phyloP scores from a whole-genome alignment of 192 early-diverging fungal genomes.

The Haplosporangium gracile region DNA sequence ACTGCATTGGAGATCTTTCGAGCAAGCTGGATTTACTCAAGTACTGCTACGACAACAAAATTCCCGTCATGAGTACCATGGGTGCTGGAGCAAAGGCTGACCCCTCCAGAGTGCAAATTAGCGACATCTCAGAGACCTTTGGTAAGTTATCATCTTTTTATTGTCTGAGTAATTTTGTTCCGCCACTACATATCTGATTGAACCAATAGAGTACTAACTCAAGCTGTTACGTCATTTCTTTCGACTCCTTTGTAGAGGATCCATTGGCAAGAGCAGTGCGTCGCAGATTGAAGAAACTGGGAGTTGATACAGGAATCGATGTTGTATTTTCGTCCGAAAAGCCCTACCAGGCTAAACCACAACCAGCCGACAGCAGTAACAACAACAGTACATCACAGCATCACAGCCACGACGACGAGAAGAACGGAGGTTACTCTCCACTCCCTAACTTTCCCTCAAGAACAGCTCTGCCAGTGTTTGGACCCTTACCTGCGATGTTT shows the following conservation, averaged over 20 bases:
- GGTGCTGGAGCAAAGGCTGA: slow-evolving; percentile 97
- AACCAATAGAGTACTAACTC: too few relatives aligned
- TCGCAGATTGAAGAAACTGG: slow-evolving; percentile 73
- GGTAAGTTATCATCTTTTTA: slow-evolving; percentile 54
- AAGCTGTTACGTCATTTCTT: not conserved
- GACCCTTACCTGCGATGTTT: slow-evolving; percentile 95
- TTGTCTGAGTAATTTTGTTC: not conserved
- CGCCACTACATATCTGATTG: not conserved
- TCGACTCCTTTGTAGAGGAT: slow-evolving; percentile 72
- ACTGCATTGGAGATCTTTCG: slow-evolving; percentile 95
- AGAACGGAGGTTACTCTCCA: slow-evolving; percentile 81
- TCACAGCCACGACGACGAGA: slow-evolving; percentile 79
- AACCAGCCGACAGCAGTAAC: not conserved
- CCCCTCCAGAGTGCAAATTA: slow-evolving; percentile 94
- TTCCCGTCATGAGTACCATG: slow-evolving; percentile 93
- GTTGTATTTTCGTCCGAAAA: slow-evolving; percentile 97
- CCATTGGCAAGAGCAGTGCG: slow-evolving; percentile 91
- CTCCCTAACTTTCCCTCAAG: slow-evolving; percentile 89
- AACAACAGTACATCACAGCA: not conserved
- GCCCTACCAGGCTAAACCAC: slow-evolving; percentile 81
- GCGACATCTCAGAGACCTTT: slow-evolving; percentile 93
- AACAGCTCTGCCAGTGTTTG: slow-evolving; percentile 76
- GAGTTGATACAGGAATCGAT: slow-evolving; percentile 81
- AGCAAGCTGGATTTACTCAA: slow-evolving; percentile 91
- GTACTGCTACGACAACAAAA: slow-evolving; percentile 82